Conservation (phyloP, 768 basidiomycete genomes). For the Boletus bicolor region DNA sequence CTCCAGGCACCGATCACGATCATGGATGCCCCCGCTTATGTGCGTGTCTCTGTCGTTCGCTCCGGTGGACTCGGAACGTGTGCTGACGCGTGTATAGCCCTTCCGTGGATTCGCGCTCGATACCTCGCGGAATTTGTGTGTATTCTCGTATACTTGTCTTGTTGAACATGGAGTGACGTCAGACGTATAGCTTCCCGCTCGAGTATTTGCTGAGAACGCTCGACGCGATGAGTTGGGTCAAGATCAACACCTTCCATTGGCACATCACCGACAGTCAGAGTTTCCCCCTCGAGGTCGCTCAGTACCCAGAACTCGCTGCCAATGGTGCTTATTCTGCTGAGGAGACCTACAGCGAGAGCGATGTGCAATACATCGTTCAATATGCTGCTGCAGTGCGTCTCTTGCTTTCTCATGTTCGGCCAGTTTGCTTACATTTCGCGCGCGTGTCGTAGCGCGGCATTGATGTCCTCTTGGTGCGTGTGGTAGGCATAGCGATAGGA, state of each 20-base stretch:
- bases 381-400: constrained; percentile 71
- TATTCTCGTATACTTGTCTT: not conserved
- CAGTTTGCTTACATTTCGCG: not conserved
- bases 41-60: constrained; percentile 10
- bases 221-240: constrained; percentile 53
- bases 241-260: constrained; percentile 78
- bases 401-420: not conserved
- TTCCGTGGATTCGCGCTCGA: constrained; percentile 45
- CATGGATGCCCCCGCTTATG: constrained; percentile 47
- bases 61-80: not conserved
- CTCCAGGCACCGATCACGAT: constrained; percentile 41
- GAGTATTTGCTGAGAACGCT: constrained; percentile 41
- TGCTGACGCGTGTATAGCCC: constrained; percentile 20
- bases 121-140: constrained; percentile 44
- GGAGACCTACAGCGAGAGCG: constrained; percentile 49
- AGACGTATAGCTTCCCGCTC: constrained; percentile 34
- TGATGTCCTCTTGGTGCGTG: constrained; percentile 55
- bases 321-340: constrained; percentile 65
- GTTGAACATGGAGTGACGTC: not conserved
- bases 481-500: not conserved
- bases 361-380: constrained; percentile 56
- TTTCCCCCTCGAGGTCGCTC: constrained; percentile 67
- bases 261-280: constrained; percentile 80
- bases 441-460: constrained; percentile 54
- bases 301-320: constrained; percentile 54